Evolutionary conservation across 2,329 filamentous ascomycete genomes (phyloP), one percentile per base, ranked within the genome.

Genomic region (Botryotinia calthae): DNA sequence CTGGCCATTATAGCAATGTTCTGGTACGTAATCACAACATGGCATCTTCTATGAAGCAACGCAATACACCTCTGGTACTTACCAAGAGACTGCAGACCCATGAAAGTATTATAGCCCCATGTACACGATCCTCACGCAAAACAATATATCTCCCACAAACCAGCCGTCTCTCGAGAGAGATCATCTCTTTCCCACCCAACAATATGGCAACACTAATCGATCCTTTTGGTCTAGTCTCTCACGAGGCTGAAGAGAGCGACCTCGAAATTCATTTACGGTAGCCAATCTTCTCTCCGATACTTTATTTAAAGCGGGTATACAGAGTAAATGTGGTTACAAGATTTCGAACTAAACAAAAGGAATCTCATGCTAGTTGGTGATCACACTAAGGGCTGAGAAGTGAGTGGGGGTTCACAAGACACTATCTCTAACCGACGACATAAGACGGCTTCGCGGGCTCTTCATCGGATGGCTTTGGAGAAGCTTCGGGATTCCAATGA

Each of bases 301-400:
- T 74, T 46, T 74, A 73, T 71, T 75, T 65, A 73, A 76, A 64
- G 76, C 76, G 74, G 73, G 66, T 76, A 76, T 73, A 61, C 51
- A 56, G 51, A 31, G 51, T 28, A 72, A 66, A 51, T 66, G 46
- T n/a, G 5, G 1, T 67, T 56, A 42, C 65, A 67, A 67, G 48
- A 67, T 67, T 51, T 56, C n/a, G 65, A 42, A n/a, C 48, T 75
- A 68, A 48, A 67, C 40, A 46, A 67, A 65, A 56, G 68, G 54
- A 73, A 66, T 71, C 37, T 20, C 63, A 65, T 64, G 37, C 67
- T 68, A 54, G 66, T n/a, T 70, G 54, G n/a, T 67, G 65, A 72
- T 64, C 56, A 71, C 64, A 54, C 34, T 51, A 37, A 58, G 70
- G 46, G 69, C 56, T 69, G 64, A 63, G 46, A 68, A 73, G 68